Base-by-base conservation (phyloP, 331 rosid species). In the Pyrus hybrid region DNA sequence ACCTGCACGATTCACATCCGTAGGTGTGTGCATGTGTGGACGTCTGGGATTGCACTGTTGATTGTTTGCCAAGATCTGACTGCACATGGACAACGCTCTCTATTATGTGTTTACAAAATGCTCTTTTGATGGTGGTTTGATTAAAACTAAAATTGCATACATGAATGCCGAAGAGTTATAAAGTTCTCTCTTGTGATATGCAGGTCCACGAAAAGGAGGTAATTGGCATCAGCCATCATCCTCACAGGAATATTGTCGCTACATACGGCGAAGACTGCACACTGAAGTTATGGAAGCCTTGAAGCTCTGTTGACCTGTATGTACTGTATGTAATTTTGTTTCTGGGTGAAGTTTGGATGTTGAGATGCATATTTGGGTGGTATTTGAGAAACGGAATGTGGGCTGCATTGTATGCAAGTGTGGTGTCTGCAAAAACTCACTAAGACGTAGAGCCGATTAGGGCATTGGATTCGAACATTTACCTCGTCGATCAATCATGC, bases 141-240 rank as follows among this genome's bases (percentile, higher is more conserved):
- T 43, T 13, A 68, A 28, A 13, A 28, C 69, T n/a, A 64, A 32
- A 43, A 57, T 5, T 25, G n/a, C 49, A 12, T 68, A 23, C 9
- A 8, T 64, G 35, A 21, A 16, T 58, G 45, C 43, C 17, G 10
- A 54, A 11, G 23, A 23, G 10, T 13, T 1, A 54, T 67, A 18
- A 32, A 17, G n/a, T 28, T 8, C 8, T 28, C 14, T 18, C 67
- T 33, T 67, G 65, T 28, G 23, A 61, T 64, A 76, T 70, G 83
- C 84, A 94, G 99, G 95, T 95, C 63, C 99, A 92, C 83, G 99
- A 95, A 74, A 92, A 95, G 83, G 97, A 90, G 73, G 94, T 92
- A 63, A 92, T 92, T 18, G 97, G 99, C 9, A 90, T 95, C 22
- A 86, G 91, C 58, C 99, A 95, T 79, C 97, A 95, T 83, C 99